These are phyloP conservation scores for Penicillium sp. DNA, from an alignment of 2,329 filamentous ascomycete species.

Conservation along the genomic window DNA sequence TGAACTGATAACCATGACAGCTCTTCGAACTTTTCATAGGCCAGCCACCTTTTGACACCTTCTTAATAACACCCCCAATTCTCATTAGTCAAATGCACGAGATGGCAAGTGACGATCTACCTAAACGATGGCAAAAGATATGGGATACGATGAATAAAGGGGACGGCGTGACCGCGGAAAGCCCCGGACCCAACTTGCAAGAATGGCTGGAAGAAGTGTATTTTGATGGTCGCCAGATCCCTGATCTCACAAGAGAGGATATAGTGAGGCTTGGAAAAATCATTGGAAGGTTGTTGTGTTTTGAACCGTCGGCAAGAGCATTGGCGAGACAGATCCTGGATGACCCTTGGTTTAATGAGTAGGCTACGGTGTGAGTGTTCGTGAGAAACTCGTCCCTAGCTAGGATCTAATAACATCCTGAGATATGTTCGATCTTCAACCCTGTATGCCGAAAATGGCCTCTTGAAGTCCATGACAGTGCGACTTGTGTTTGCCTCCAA, in stretches of 20 bases:
- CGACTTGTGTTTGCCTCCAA: too few species aligned
- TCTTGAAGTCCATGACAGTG: too few species aligned
- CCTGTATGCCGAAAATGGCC: too few species aligned
- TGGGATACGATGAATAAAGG: conserved; percentile 28
- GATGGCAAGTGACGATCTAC: conserved; percentile 33
- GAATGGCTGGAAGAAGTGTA: conserved; percentile 42
- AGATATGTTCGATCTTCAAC: too few species aligned
- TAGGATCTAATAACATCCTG: too few species aligned
- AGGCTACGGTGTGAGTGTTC: too few species aligned
- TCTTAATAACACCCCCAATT: conserved; percentile 32
- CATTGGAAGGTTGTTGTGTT: conserved; percentile 23
- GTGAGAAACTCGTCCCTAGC: too few species aligned
- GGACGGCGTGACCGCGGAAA: conserved; percentile 8
- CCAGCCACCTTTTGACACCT: conserved; percentile 40
- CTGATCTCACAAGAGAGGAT: conserved; percentile 25
- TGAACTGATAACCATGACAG: conserved; percentile 20
- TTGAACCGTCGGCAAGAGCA: conserved; percentile 28
- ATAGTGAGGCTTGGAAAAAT: conserved; percentile 25
- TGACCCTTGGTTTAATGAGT: conserved; percentile 27
- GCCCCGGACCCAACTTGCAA: conserved; percentile 26
- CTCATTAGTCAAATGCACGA: conserved; percentile 40
- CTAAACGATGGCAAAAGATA: conserved; percentile 33
- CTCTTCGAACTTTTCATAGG: conserved; percentile 43
- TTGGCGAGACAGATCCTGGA: conserved; percentile 26
- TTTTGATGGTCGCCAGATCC: conserved; percentile 31